A percentile compares a stretch with the other conserved stretches of the same genome.
Conservation (phyloP, 345 rosid species). For the Durio zibethinus region DNA sequence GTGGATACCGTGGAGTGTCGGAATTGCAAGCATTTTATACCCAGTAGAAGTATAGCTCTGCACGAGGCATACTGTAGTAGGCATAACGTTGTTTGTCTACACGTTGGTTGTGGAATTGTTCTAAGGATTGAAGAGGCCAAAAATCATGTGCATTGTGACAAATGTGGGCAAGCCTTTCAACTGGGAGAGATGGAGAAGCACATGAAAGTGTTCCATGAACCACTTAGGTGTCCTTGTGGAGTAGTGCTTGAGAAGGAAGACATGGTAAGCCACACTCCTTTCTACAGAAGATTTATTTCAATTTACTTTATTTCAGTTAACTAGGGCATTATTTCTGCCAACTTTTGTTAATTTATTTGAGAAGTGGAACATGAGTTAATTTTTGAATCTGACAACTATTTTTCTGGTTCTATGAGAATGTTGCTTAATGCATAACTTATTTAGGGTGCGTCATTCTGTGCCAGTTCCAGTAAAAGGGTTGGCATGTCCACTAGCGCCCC, state of each 20-base stretch:
- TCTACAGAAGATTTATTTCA: background rate
- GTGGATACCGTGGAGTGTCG: conserved; percentile 74
- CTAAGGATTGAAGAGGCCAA: conserved; percentile 71
- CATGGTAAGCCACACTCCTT: conserved; percentile 51
- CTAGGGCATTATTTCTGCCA: background rate
- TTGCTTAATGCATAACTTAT: background rate
- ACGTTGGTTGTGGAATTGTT: conserved; percentile 70
- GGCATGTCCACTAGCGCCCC: background rate
- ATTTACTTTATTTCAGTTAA: background rate
- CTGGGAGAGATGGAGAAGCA: conserved; percentile 84
- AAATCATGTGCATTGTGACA: conserved; percentile 78
- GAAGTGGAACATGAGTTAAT: background rate
- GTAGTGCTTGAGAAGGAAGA: conserved; percentile 74
- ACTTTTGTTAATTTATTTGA: background rate
- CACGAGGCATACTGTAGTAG: conserved; percentile 90
- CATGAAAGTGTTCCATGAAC: conserved; percentile 86
- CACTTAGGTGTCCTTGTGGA: conserved; percentile 78
- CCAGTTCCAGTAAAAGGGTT: background rate
- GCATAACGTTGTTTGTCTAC: conserved; percentile 68
- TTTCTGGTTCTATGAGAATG: background rate
- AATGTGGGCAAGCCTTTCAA: conserved; percentile 83
- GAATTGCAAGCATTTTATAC: conserved; percentile 83
- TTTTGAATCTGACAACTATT: background rate
- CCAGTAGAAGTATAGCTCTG: conserved; percentile 68
- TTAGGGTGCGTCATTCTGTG: background rate